Evolutionary conservation across 2,329 filamentous ascomycete species (phyloP).

Genomic region (Macroventuria anomochaeta): DNA sequence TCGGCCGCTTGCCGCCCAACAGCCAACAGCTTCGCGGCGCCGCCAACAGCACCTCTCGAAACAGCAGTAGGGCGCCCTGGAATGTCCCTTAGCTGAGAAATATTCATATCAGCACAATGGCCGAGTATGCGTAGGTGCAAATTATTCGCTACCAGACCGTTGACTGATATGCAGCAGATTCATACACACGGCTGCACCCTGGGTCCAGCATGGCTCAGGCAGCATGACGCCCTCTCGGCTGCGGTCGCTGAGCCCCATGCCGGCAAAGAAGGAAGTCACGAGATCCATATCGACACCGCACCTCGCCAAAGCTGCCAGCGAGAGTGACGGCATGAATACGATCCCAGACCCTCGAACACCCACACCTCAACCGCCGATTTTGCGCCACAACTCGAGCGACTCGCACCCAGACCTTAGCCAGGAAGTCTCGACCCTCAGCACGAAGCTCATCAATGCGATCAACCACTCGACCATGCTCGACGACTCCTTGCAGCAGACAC

Average conservation of each 20-base stretch:
- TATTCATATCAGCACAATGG: constrained; percentile 24
- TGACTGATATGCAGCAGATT: constrained; percentile 30
- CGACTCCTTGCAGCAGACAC: constrained; percentile 81
- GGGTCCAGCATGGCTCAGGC: constrained; percentile 41
- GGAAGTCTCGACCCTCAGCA: constrained; percentile 89
- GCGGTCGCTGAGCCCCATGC: constrained; percentile 45
- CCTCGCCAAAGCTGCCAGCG: constrained; percentile 38
- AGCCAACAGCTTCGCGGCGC: constrained; percentile 6
- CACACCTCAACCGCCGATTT: constrained; percentile 43
- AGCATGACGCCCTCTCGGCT: constrained; percentile 46
- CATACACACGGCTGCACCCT: constrained; percentile 45
- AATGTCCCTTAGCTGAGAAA: constrained; percentile 15
- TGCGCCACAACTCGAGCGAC: constrained; percentile 54
- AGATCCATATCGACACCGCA: constrained; percentile 49
- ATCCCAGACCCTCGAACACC: constrained; percentile 62
- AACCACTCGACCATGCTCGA: constrained; percentile 94
- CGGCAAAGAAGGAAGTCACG: constrained; percentile 45
- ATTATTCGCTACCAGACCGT: neutral
- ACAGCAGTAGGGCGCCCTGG: constrained; percentile 10
- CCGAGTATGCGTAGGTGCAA: constrained; percentile 34
- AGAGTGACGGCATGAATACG: constrained; percentile 70
- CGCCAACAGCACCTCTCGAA: constrained; percentile 6
- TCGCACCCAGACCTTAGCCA: constrained; percentile 67
- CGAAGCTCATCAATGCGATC: constrained; percentile 95
- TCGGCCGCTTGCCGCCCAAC: constrained; percentile 20